A percentile compares a stretch with the other conserved stretches of the same genome.
These are phyloP conservation scores for Yarrowia porcina DNA, from an alignment of 805 yeast species.

Conservation along the genomic window DNA sequence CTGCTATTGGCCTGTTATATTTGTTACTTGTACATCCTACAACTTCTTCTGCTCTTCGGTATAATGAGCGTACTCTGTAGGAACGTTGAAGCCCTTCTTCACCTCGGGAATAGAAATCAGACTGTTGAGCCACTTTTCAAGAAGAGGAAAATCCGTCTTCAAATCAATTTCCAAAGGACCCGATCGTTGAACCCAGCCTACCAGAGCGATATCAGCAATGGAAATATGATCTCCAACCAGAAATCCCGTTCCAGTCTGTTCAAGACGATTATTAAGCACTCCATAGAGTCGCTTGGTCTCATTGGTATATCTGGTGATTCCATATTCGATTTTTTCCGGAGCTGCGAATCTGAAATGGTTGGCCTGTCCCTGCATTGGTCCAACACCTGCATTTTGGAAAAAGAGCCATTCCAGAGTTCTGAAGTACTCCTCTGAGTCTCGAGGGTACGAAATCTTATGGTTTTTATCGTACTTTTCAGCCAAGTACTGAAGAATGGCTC, in stretches of 20 bases:
- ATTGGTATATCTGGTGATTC: slow-evolving; percentile 47
- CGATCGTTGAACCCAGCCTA: slow-evolving; percentile 46
- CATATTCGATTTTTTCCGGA: slow-evolving; percentile 53
- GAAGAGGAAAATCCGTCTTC: slow-evolving; percentile 49
- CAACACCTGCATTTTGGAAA: slow-evolving; percentile 58
- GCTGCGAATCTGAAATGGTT: slow-evolving; percentile 48
- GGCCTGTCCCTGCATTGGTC: slow-evolving; percentile 65
- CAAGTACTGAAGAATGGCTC: slow-evolving; percentile 57
- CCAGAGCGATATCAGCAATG: slow-evolving; percentile 53
- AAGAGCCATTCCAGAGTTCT: slow-evolving; percentile 45
- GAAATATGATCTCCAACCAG: slow-evolving; percentile 58
- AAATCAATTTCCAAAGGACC: slow-evolving; percentile 27
- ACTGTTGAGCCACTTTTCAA: slow-evolving; percentile 83
- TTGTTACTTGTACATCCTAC: neutral
- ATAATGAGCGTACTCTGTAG: slow-evolving; percentile 23
- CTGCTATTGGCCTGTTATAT: neutral
- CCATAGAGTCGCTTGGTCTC: slow-evolving; percentile 55
- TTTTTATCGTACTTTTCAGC: slow-evolving; percentile 60
- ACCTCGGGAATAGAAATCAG: slow-evolving; percentile 90
- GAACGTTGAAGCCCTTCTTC: slow-evolving; percentile 33
- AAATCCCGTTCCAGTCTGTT: slow-evolving; percentile 47
- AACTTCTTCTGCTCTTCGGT: slow-evolving; percentile 1
- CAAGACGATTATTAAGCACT: slow-evolving; percentile 52
- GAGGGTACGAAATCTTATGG: slow-evolving; percentile 42
- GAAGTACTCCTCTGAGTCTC: slow-evolving; percentile 47